These are phyloP conservation scores for Coemansia sp. DNA, from an alignment of 192 early-diverging fungal genomes.

Conservation along the genomic window DNA sequence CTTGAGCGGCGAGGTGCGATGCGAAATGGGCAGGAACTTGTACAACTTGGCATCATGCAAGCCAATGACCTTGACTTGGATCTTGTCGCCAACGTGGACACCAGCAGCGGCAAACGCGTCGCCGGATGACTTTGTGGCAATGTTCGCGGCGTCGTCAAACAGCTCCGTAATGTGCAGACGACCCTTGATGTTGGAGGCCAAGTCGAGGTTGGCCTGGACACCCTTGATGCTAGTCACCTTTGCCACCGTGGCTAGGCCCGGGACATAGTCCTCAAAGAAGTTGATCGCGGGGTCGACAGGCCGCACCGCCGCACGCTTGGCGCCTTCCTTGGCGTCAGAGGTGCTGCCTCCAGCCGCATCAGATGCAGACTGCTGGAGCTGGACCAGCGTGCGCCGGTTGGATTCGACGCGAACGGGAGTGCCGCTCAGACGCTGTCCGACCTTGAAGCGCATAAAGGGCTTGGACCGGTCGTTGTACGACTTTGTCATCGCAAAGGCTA, in stretches of 20 bases:
- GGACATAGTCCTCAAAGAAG: constrained; percentile 56
- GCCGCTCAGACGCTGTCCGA: constrained; percentile 59
- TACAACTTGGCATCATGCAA: constrained; percentile 63
- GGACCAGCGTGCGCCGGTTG: constrained; percentile 45
- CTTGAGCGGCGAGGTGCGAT: constrained; percentile 51
- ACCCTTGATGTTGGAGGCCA: constrained; percentile 74
- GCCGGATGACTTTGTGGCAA: constrained; percentile 24
- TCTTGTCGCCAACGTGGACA: constrained; percentile 30
- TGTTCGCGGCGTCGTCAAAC: constrained; percentile 49
- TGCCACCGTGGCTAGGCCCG: constrained; percentile 51
- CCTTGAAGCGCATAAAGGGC: constrained; percentile 66
- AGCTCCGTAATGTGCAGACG: constrained; percentile 78
- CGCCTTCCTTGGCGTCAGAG: neutral
- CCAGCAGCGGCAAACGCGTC: constrained; percentile 44
- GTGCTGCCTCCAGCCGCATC: neutral
- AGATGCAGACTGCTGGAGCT: constrained; percentile 8
- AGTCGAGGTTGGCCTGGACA: constrained; percentile 61
- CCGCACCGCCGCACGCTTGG: constrained; percentile 33
- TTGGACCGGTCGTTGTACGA: constrained; percentile 63
- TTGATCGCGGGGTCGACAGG: constrained; percentile 51
- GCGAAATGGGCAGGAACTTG: constrained; percentile 68
- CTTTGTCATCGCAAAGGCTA: constrained; percentile 64
- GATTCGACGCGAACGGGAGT: constrained; percentile 44
- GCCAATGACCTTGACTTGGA: constrained; percentile 72
- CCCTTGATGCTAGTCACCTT: constrained; percentile 56